These are phyloP conservation scores for Hygrophila difformis DNA, from an alignment of 257 asterid genomes.

Conservation along the genomic window DNA sequence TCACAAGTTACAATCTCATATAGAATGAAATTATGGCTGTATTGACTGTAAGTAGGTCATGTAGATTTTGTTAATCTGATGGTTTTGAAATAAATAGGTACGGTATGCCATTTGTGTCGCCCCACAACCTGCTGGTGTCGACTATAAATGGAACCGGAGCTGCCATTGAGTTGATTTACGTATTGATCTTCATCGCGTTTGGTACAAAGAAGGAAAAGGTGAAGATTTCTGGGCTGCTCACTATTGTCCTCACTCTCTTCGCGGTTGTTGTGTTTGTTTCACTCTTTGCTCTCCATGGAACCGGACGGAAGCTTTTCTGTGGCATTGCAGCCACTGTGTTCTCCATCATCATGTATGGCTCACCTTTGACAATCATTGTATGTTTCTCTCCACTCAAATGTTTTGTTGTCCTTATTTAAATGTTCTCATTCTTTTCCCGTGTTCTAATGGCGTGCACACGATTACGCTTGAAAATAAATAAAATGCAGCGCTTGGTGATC, in stretches of 20 bases:
- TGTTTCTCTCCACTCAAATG: conserved; percentile 11
- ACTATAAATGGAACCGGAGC: conserved; percentile 73
- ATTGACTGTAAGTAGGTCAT: neutral
- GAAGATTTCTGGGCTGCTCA: conserved; percentile 43
- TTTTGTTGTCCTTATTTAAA: too few species aligned
- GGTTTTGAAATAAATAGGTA: conserved; percentile 51
- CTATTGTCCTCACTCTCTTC: conserved; percentile 33
- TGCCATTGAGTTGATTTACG: conserved; percentile 44
- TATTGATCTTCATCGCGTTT: conserved; percentile 42
- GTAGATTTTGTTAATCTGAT: conserved; percentile 1
- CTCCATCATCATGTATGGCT: conserved; percentile 82
- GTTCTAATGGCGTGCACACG: too few species aligned
- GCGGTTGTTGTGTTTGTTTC: conserved; percentile 46
- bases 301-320: conserved; percentile 47
- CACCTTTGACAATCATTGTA: conserved; percentile 72
- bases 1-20: too few species aligned
- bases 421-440: neutral
- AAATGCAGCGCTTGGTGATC: conserved; percentile 65
- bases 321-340: conserved; percentile 70
- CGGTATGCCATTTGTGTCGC: conserved; percentile 78
- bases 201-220: conserved; percentile 53
- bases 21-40: too few species aligned
- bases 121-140: conserved; percentile 58
- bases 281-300: conserved; percentile 55
- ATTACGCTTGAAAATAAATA: too few species aligned